A percentile compares a stretch with the other conserved stretches of the same genome.
Evolutionary conservation across 106 monocot genomes (phyloP).

Genomic region (Dactylorhiza incarnata): DNA sequence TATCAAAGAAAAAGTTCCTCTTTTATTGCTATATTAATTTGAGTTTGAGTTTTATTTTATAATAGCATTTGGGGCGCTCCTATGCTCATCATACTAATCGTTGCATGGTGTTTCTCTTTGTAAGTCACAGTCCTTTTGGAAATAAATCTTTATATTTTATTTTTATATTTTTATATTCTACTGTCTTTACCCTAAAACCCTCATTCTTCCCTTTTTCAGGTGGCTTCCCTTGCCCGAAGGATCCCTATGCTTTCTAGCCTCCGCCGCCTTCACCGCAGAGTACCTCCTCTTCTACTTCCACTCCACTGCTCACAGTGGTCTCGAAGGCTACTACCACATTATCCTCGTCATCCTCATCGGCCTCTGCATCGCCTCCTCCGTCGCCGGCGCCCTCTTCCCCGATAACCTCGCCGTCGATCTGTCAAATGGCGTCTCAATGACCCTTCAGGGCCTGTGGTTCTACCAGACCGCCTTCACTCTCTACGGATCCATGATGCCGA

Average conservation of each 20-base stretch:
- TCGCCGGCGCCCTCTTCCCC: constrained; percentile 56
- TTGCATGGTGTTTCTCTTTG: too few species aligned
- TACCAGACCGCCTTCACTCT: constrained; percentile 98
- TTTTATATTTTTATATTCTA: too few species aligned
- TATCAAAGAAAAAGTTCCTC: too few species aligned
- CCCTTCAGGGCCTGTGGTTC: constrained; percentile 99
- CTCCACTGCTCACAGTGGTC: constrained; percentile 79
- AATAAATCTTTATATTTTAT: too few species aligned
- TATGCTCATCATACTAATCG: too few species aligned
- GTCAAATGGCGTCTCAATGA: constrained; percentile 38
- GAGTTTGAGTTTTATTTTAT: too few species aligned
- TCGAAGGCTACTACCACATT: constrained; percentile 94
- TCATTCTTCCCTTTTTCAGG: constrained; percentile 20
- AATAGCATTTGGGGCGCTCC: too few species aligned
- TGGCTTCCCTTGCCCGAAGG: constrained; percentile 58
- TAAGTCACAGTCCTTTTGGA: too few species aligned
- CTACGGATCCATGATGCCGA: constrained; percentile 91
- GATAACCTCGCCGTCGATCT: constrained; percentile 59
- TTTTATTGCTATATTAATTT: too few species aligned
- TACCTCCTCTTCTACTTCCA: constrained; percentile 92
- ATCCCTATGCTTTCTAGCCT: constrained; percentile 60
- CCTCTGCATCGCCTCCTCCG: constrained; percentile 50
- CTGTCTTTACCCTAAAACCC: too few species aligned
- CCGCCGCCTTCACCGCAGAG: constrained; percentile 74
- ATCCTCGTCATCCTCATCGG: constrained; percentile 76